Base-by-base conservation (phyloP, 148 eudicot species). In the Camellia sinensis region DNA sequence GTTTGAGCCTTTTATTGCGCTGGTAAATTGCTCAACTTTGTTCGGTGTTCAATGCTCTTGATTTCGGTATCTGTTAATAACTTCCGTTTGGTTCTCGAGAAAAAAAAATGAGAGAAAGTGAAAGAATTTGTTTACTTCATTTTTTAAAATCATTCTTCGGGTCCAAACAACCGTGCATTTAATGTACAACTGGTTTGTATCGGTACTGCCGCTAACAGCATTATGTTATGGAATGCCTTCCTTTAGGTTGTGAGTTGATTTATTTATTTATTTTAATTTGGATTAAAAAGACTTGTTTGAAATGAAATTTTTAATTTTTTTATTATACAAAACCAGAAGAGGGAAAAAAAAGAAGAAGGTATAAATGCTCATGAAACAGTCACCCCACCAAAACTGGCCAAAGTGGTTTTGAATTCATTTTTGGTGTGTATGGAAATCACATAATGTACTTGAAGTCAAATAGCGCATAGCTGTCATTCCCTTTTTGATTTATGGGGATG, bases 61-160 rank as follows among this genome's bases (percentile, higher is more conserved):
- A 41, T 43, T 53, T 72, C 75, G 14, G 18, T 21, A 10, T 71
- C 37, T 3, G n/a, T 18, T 71, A 8, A 19, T n/a, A 29, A 29
- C 0, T 40, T 13, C 40, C 10, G 79, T 76, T 44, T 72, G 60
- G 43, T 53, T 53, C 60, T 21, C 41, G 60, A 52, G 61, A 72
- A 72, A 72, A 72, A 43, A 72, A 72, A 72, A 72, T 5, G n/a
- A 53, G 75, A 43, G 43, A 22, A 50, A 53, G 44, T 29, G 5
- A 46, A 19, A 22, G 29, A 40, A 45, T 15, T 14, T 50, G 57
- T 19, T 48, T 8, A 11, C 41, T 14, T 59, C n/a, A 64, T 7
- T 14, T 50, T 52, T 15, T 13, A 21, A 3, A 4, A 3, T 22
- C 10, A 0, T 21, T 11, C n/a, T 52, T 40, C 62, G 22, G 37